A percentile compares a stretch with the other conserved stretches of the same genome.
These are phyloP conservation scores for Neurospora sp. DNA, from an alignment of 495 filamentous ascomycete species.

Conservation along the genomic window DNA sequence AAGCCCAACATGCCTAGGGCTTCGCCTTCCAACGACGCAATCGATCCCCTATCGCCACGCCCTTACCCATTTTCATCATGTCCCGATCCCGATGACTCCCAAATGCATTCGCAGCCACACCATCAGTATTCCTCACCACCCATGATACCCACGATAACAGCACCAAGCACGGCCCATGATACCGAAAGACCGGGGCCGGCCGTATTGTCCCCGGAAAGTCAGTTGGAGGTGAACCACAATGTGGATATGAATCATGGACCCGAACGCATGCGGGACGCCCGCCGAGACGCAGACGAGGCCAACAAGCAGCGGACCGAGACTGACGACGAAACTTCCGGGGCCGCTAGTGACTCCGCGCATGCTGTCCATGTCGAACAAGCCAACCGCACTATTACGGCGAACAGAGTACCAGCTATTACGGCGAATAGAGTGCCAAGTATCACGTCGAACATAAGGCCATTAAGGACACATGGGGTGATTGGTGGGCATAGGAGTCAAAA, in stretches of 20 bases:
- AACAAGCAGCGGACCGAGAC: constrained; percentile 27
- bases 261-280: not conserved
- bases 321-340: constrained; percentile 20
- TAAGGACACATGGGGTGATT: not conserved
- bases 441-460: not conserved
- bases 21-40: constrained; percentile 25
- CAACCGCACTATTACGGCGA: constrained; percentile 5
- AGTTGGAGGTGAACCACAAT: constrained; percentile 17
- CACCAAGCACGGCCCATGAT: constrained; percentile 17
- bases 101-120: not conserved
- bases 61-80: constrained; percentile 34
- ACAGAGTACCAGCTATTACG: constrained; percentile 7
- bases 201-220: constrained; percentile 29
- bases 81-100: constrained; percentile 28
- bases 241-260: constrained; percentile 14
- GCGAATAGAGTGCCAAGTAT: not conserved
- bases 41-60: constrained; percentile 28
- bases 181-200: constrained; percentile 18
- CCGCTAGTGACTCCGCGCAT: constrained; percentile 5
- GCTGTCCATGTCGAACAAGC: not conserved
- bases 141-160: constrained; percentile 2
- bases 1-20: constrained; percentile 40
- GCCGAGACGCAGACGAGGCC: constrained; percentile 12
- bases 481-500: not conserved
- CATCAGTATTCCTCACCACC: constrained; percentile 1